Evolutionary conservation across 148 eudicot genomes (phyloP).

Genomic region (Persicaria tinctoria): DNA sequence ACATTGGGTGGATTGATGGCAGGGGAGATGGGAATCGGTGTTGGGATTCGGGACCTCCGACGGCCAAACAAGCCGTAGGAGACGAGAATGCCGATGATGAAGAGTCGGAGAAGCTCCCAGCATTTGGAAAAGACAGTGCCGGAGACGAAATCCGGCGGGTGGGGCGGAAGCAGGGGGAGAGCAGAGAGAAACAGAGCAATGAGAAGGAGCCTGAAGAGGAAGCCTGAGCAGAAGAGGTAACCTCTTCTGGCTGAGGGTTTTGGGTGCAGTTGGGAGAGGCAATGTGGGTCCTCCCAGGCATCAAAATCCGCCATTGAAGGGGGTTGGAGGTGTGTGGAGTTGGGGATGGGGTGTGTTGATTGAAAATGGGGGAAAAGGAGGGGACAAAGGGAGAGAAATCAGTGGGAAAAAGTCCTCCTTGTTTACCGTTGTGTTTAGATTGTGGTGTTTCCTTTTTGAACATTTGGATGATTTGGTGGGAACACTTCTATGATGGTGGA

Average conservation of each 20-base stretch:
- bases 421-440: slow-evolving; percentile 2
- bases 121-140: slow-evolving; percentile 32
- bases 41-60: slow-evolving; percentile 15
- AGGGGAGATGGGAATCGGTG: slow-evolving; percentile 11
- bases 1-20: slow-evolving; percentile 24
- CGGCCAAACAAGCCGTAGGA: slow-evolving; percentile 67
- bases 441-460: neutral
- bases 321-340: neutral
- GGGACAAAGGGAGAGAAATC: slow-evolving; percentile 6
- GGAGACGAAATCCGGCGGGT: slow-evolving; percentile 49
- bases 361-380: neutral
- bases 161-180: slow-evolving; percentile 45
- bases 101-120: slow-evolving; percentile 69
- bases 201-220: slow-evolving; percentile 34
- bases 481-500: neutral
- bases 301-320: slow-evolving; percentile 6
- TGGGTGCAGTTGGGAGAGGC: slow-evolving; percentile 17
- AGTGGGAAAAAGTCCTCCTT: neutral
- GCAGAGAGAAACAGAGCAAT: slow-evolving; percentile 34
- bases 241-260: slow-evolving; percentile 22
- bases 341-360: neutral
- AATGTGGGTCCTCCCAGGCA: neutral
- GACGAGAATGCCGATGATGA: slow-evolving; percentile 56
- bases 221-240: slow-evolving; percentile 29
- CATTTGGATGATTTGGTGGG: slow-evolving; percentile 4